Conservation (phyloP, 306 rosid species). For the Lagenaria siceraria region DNA sequence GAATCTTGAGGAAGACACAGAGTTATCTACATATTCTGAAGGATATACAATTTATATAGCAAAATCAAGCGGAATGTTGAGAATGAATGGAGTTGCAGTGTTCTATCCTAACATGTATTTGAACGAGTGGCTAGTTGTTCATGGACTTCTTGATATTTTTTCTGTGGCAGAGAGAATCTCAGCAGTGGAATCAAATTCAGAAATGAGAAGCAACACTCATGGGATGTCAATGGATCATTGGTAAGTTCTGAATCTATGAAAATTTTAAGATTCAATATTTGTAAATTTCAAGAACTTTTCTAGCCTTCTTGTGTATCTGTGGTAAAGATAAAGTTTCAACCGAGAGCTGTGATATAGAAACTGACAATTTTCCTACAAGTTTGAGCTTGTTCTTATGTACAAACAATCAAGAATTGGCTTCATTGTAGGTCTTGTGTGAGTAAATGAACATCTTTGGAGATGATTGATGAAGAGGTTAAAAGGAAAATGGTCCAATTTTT, state of each 20-base stretch:
- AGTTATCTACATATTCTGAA: constrained; percentile 38
- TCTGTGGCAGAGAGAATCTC: background rate
- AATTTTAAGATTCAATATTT: background rate
- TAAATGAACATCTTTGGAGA: background rate
- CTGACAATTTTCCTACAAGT: background rate
- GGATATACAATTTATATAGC: constrained; percentile 40
- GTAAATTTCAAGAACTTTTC: background rate
- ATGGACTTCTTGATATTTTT: constrained; percentile 49
- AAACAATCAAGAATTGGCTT: background rate
- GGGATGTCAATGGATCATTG: background rate
- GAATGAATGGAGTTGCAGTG: constrained; percentile 47
- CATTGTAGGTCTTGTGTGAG: background rate
- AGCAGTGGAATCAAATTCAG: background rate
- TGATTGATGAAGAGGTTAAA: background rate
- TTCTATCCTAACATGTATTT: constrained; percentile 32
- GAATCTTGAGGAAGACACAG: constrained; percentile 23
- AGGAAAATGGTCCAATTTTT: too few species aligned
- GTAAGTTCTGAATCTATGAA: background rate
- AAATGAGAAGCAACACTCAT: background rate
- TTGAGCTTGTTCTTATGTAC: background rate
- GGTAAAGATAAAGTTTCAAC: background rate
- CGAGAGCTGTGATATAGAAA: background rate
- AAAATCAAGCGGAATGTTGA: constrained; percentile 32
- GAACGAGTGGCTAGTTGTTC: constrained; percentile 47
- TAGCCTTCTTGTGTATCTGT: background rate